These are phyloP conservation scores for Echinosphaeria canescens DNA, from an alignment of 2,329 filamentous ascomycete genomes.

Conservation along the genomic window DNA sequence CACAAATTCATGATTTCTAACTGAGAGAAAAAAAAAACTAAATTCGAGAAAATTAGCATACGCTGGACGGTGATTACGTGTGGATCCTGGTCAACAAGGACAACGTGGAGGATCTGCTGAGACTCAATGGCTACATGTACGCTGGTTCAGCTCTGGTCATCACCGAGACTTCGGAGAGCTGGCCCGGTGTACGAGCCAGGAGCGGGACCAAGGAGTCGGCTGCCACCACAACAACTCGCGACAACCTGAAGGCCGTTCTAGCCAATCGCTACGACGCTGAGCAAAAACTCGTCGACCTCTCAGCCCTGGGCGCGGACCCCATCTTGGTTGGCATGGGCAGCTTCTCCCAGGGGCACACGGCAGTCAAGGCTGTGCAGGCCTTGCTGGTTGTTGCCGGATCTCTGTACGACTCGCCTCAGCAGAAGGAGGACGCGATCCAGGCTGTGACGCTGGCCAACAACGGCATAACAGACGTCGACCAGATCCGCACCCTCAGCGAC, in stretches of 20 bases:
- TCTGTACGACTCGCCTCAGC: slow-evolving; percentile 48
- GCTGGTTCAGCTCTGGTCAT: slow-evolving; percentile 40
- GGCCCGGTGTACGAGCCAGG: slow-evolving; percentile 19
- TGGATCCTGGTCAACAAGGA: slow-evolving; percentile 44
- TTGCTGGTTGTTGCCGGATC: slow-evolving; percentile 72
- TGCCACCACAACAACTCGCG: no score
- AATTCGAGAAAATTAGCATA: slow-evolving; percentile 38
- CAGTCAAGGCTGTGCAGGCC: slow-evolving; percentile 78
- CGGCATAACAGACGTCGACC: slow-evolving; percentile 46
- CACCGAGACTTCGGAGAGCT: slow-evolving; percentile 18
- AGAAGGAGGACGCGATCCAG: slow-evolving; percentile 57
- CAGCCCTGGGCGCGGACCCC: slow-evolving; percentile 50
- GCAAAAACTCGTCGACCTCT: slow-evolving; percentile 63
- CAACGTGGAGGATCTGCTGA: slow-evolving; percentile 40
- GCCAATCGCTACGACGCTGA: slow-evolving; percentile 49
- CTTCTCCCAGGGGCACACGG: slow-evolving; percentile 47
- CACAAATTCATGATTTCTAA: no score
- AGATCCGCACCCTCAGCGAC: slow-evolving; percentile 53
- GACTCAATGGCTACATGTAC: slow-evolving; percentile 47
- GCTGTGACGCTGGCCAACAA: slow-evolving; percentile 73
- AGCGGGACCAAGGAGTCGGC: no score
- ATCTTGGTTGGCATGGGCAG: slow-evolving; percentile 54
- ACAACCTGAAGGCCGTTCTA: slow-evolving; percentile 49
- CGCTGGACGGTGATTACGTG: slow-evolving; percentile 43
- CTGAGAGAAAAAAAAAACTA: no score